Percentiles rank a stretch among this genome's conserved stretches.
Evolutionary conservation across 1,284 basidiomycete genomes (phyloP).

Genomic region (Fomitopsis betulina): DNA sequence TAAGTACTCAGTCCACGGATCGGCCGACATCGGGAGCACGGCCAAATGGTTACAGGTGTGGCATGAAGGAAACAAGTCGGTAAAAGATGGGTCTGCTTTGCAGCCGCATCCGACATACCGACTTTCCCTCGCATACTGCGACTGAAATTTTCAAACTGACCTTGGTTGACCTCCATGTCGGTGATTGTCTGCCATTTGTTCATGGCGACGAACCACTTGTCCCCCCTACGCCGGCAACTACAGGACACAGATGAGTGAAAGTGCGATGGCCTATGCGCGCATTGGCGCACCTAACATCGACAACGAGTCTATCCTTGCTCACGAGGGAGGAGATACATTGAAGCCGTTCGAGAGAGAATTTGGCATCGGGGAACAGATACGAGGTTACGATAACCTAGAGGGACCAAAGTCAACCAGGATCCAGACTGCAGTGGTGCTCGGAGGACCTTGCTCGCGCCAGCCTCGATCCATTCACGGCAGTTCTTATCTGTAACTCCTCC

Average conservation of each 20-base stretch:
- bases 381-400: conserved; percentile 93
- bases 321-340: conserved; percentile 59
- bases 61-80: no score
- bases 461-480: conserved; percentile 80
- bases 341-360: conserved; percentile 77
- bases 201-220: conserved; percentile 95
- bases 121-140: no score
- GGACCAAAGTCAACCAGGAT: background rate
- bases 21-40: no score
- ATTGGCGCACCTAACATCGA: conserved; percentile 80
- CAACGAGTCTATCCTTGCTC: conserved; percentile 86
- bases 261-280: background rate
- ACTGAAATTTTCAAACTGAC: no score
- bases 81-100: no score
- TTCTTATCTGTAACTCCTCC: conserved; percentile 88
- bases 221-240: conserved; percentile 80
- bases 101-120: no score
- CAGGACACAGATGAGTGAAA: background rate
- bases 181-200: conserved; percentile 99
- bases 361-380: conserved; percentile 83
- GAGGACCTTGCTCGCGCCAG: conserved; percentile 87
- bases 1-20: background rate
- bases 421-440: background rate
- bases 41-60: no score
- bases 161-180: conserved; percentile 87